Conservation (phyloP, 2,329 filamentous ascomycete species). For the Phyllosticta ampelicida region DNA sequence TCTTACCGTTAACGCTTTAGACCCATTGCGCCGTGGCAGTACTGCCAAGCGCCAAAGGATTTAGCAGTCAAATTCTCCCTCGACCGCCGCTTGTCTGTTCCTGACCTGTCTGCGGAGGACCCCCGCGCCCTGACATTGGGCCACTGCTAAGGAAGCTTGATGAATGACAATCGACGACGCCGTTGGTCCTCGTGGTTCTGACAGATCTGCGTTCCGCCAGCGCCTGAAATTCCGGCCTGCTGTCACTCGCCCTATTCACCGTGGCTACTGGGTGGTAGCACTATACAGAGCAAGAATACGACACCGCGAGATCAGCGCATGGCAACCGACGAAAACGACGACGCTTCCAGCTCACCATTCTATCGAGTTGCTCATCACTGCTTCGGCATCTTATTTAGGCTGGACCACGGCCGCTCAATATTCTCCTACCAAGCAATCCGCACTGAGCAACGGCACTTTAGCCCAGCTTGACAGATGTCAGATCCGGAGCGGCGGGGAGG, state of each 20-base stretch:
- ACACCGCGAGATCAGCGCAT: neutral
- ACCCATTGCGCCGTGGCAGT: neutral
- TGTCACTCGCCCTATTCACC: no score
- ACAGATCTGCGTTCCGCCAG: neutral
- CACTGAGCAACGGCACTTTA: neutral
- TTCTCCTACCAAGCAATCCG: neutral
- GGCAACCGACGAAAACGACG: neutral
- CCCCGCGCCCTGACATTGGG: neutral
- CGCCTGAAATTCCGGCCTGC: no score
- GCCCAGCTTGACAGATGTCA: no score
- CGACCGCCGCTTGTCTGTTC: neutral
- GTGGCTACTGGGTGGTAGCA: no score
- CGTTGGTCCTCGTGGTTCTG: neutral
- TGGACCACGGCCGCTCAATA: neutral
- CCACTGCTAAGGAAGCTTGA: neutral
- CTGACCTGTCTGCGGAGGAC: neutral
- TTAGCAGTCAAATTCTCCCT: neutral
- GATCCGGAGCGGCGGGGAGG: no score
- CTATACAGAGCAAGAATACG: neutral
- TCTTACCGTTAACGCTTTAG: neutral
- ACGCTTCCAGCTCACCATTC: neutral
- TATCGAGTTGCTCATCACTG: neutral
- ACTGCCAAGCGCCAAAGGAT: neutral
- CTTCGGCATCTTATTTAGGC: neutral
- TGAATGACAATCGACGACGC: neutral